Evolutionary conservation across 208 protist genomes (phyloP), one percentile per base, ranked within the genome.

Genomic region (Crithidia brevicula): DNA sequence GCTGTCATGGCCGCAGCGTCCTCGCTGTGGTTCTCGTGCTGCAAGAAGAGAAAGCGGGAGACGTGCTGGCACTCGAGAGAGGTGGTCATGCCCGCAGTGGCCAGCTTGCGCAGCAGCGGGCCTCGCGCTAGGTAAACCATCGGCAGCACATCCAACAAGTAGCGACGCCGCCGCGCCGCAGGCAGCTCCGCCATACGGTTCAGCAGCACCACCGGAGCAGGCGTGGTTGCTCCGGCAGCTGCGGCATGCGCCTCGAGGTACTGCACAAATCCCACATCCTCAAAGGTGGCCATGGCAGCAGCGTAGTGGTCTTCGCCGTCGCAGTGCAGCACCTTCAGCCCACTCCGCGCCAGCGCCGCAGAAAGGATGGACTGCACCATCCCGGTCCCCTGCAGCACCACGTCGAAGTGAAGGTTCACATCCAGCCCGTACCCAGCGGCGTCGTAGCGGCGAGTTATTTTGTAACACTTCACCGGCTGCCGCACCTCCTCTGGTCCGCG

Each of bases 331-430:
- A 98, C 94, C 46, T 72, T 77, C 20, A 95, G 49, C 27, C 92
- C 94, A 59, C 75, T 82, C 16, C 96, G 89, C 15, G 90, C 60
- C 16, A 95, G 72, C 0, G 95, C 91, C 0, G 90, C 94, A 23
- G 95, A 84, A 7, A 98, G 54, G 28, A 97, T 80, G n/a, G 77
- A 82, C 72, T 97, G 83, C 58, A 82, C 79, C 43, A 97, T 57
- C 5, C 96, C 93, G 0, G 96, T 97, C 9, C 95, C 94, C 36
- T 94, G 80, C 18, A 98, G 77, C 18, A 96, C 87, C 11, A 92
- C 81, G 59, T 98, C 96, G 38, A 82, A 94, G 23, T 27, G 11
- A 58, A 72, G 51, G 33, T 33, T 53, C 36, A 69, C 43, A 57
- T 84, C 77, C 28, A 95, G 56, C 4, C 80, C 71, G 30, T 64